Evolutionary conservation across 257 asterid species (phyloP).

Genomic region (Agastache rugosa): DNA sequence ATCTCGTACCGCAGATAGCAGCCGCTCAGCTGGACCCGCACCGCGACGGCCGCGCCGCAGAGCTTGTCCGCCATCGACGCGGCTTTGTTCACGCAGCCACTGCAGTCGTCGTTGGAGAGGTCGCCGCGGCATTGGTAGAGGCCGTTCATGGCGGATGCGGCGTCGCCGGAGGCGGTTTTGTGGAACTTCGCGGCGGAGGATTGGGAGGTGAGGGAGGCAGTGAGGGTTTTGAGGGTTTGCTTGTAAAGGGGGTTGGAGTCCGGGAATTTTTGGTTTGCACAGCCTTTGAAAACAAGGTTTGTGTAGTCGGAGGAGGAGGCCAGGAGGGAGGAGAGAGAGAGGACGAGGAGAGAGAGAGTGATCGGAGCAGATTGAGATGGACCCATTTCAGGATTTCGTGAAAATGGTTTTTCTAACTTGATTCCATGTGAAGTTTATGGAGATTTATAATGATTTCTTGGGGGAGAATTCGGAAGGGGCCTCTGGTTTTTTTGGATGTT

Average conservation of each 20-base stretch:
- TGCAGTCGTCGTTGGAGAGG: conserved; percentile 60
- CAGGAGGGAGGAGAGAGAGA: conserved; percentile 25
- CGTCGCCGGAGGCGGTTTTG: conserved; percentile 57
- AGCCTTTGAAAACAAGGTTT: conserved; percentile 75
- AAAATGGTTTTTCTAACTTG: neutral
- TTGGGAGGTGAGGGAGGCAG: conserved; percentile 52
- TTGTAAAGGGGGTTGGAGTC: conserved; percentile 49
- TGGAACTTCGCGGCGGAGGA: conserved; percentile 67
- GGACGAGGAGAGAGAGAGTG: conserved; percentile 30
- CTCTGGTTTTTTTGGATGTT: conserved; percentile 17
- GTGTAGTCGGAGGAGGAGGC: conserved; percentile 57
- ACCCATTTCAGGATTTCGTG: conserved; percentile 46
- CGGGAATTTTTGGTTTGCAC: conserved; percentile 74
- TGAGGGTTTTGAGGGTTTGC: conserved; percentile 51
- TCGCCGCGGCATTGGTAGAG: conserved; percentile 87
- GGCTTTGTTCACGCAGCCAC: conserved; percentile 50
- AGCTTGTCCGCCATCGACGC: conserved; percentile 46
- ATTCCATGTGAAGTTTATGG: conserved; percentile 4
- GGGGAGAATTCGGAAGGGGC: neutral
- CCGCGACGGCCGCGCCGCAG: conserved; percentile 68
- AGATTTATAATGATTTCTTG: conserved; percentile 25
- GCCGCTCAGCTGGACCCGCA: conserved; percentile 67
- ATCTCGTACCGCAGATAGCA: conserved; percentile 70
- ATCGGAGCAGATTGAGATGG: conserved; percentile 40
- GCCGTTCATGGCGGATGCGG: conserved; percentile 57